Evolutionary conservation across 441 rosid genomes (phyloP), one percentile per base, ranked within the genome.

Genomic region (Bocquillonia castaneifolia): DNA sequence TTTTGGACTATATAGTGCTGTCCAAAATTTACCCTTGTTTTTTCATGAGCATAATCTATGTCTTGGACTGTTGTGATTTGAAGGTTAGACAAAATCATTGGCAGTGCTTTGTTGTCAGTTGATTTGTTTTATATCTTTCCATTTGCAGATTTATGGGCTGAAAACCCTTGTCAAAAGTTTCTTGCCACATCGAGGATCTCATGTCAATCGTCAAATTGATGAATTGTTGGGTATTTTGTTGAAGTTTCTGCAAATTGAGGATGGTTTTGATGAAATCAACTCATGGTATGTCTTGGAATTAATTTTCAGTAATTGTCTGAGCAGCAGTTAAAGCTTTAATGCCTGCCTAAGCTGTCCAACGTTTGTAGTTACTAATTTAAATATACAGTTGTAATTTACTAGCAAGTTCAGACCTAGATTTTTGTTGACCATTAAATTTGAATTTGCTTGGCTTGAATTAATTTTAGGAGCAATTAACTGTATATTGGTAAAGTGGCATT

Each of bases 91-190:
- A 45, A 29, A 40, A 23, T 67, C 62, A 12, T 55, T 14, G 58
- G 13, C 70, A 37, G 36, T 42, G 53, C 14, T 69, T 28, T 13
- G n/a, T n/a, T n/a, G 63, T 22, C 34, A 28, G 13, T 48, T 12
- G 14, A 0, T 29, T 28, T 20, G 13, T 26, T 39, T 48, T 5
- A 13, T 67, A 32, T 5, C 32, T 34, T 53, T 39, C 13, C 68
- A 66, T 73, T 69, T 76, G 83, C 92, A 95, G 98, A 85, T 89
- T 74, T 90, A 84, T 85, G 97, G 90, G 69, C 87, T 95, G 66
- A 95, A 90, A 81, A 77, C 88, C 66, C 88, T 95, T 62, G 96
- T 88, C 70, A 90, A 79, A 83, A 86, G 95, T 72, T 92, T 90
- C 82, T 79, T 90, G 85, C 92, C 96, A 51, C 83, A 80, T 75